phyloP scores from a whole-genome alignment of 768 basidiomycete genomes.

The Pleurotus ostreatus region DNA sequence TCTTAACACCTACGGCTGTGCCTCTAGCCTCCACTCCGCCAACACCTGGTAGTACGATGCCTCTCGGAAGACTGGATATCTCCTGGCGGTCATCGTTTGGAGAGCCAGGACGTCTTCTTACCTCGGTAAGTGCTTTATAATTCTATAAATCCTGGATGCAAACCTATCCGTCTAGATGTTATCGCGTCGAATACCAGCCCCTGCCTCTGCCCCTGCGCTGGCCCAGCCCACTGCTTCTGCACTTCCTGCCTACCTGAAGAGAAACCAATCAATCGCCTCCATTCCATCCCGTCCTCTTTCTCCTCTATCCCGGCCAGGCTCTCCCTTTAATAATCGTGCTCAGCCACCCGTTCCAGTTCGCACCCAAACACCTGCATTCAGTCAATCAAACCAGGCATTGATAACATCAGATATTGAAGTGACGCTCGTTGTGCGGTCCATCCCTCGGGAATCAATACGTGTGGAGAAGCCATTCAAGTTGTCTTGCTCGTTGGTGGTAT shows the following conservation, averaged over 20 bases:
- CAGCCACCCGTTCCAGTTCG: slow-evolving; percentile 31
- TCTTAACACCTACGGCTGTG: slow-evolving; percentile 52
- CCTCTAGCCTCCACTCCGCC: slow-evolving; percentile 44
- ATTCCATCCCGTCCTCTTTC: slow-evolving; percentile 46
- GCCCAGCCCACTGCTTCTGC: slow-evolving; percentile 60
- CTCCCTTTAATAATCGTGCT: slow-evolving; percentile 39
- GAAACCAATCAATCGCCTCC: slow-evolving; percentile 32
- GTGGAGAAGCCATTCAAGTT: slow-evolving; percentile 62
- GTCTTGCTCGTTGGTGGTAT: slow-evolving; percentile 47
- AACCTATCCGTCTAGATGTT: slow-evolving; percentile 40
- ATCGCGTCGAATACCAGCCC: slow-evolving; percentile 62
- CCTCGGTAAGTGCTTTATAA: slow-evolving; percentile 38
- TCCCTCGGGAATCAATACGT: slow-evolving; percentile 38
- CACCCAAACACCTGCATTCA: slow-evolving; percentile 29
- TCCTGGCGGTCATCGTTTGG: slow-evolving; percentile 84
- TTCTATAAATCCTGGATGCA: background rate
- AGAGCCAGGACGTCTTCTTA: slow-evolving; percentile 82
- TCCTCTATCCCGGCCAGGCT: slow-evolving; percentile 45
- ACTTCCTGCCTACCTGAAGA: slow-evolving; percentile 73
- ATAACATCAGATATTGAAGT: slow-evolving; percentile 43
- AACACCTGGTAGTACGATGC: slow-evolving; percentile 66
- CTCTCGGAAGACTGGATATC: slow-evolving; percentile 86
- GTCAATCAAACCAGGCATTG: slow-evolving; percentile 18
- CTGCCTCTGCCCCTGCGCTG: slow-evolving; percentile 36
- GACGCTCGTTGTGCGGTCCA: slow-evolving; percentile 49